Evolutionary conservation across 805 yeast genomes (phyloP).

Genomic region (Kregervanrija fluxuum): DNA sequence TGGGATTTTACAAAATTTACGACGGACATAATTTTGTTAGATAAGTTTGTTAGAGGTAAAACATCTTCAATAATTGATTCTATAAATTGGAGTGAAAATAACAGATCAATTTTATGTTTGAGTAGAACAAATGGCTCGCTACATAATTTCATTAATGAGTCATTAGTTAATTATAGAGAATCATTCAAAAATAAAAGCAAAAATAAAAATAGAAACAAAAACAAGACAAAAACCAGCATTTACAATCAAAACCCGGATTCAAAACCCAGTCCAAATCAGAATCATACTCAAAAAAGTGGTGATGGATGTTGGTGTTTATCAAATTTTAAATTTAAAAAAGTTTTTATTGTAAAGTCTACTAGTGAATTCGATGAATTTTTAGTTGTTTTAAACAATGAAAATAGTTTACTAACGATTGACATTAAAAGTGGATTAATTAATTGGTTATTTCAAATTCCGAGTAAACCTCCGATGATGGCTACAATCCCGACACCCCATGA

Average conservation of each 20-base stretch:
- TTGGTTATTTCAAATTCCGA: conserved; percentile 14
- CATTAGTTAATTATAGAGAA: conserved; percentile 11
- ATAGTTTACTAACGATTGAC: conserved; percentile 15
- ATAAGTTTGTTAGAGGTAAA: conserved; percentile 55
- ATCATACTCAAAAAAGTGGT: conserved; percentile 9
- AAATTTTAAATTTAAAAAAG: conserved; percentile 18
- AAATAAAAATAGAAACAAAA: conserved; percentile 1
- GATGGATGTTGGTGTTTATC: conserved; percentile 41
- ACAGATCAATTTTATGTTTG: conserved; percentile 40
- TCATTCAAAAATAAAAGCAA: not conserved
- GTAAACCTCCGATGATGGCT: too few species aligned
- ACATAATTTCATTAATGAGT: conserved; percentile 52
- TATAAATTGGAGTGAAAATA: conserved; percentile 45
- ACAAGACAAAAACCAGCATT: not conserved
- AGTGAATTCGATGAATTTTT: conserved; percentile 3
- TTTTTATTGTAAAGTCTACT: conserved; percentile 5
- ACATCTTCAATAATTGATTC: conserved; percentile 48
- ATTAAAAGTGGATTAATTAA: conserved; percentile 12
- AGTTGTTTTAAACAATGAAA: conserved; percentile 21
- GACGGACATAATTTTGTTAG: conserved; percentile 43
- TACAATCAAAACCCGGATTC: not conserved
- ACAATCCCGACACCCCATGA: too few species aligned
- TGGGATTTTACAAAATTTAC: conserved; percentile 57
- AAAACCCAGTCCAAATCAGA: not conserved
- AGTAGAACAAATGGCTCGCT: conserved; percentile 51